A percentile compares a stretch with the other conserved stretches of the same genome.
These are phyloP conservation scores for Skeletonema marinoi DNA, from an alignment of 108 stramenopile species.

Conservation along the genomic window DNA sequence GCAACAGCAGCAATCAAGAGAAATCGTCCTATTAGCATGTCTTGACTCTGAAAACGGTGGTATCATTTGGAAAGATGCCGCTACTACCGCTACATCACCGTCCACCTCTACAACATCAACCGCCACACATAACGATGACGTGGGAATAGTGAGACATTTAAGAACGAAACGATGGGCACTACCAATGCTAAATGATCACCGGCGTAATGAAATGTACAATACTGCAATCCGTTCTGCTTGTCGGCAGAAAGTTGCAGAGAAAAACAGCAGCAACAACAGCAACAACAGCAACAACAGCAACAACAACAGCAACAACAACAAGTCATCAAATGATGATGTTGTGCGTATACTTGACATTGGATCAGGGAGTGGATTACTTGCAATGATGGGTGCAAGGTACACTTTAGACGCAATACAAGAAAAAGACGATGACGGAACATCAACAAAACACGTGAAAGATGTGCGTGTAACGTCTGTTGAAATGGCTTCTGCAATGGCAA, in stretches of 20 bases:
- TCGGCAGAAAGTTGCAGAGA: slow-evolving; percentile 12
- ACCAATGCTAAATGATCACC: slow-evolving; percentile 85
- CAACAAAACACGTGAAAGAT: slow-evolving; percentile 1
- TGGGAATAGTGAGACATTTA: slow-evolving; percentile 56
- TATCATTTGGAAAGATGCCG: slow-evolving; percentile 62
- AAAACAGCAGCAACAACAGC: not conserved
- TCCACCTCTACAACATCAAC: not conserved
- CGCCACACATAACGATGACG: slow-evolving; percentile 8
- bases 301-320: not conserved
- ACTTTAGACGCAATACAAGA: slow-evolving; percentile 7
- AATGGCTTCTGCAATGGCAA: slow-evolving; percentile 84
- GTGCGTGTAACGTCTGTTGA: slow-evolving; percentile 64
- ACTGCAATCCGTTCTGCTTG: slow-evolving; percentile 60
- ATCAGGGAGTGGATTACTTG: slow-evolving; percentile 76
- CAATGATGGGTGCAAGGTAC: slow-evolving; percentile 67
- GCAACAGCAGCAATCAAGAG: slow-evolving; percentile 3
- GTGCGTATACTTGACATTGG: slow-evolving; percentile 78
- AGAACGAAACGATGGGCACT: slow-evolving; percentile 83
- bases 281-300: not conserved
- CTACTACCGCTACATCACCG: slow-evolving; percentile 1
- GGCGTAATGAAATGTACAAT: slow-evolving; percentile 69
- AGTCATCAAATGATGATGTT: not conserved
- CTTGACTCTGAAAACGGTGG: slow-evolving; percentile 75
- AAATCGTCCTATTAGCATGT: slow-evolving; percentile 62
- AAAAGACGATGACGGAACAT: not conserved